Conservation (phyloP, 1,284 basidiomycete genomes). For the Cryptococcus sp. region DNA sequence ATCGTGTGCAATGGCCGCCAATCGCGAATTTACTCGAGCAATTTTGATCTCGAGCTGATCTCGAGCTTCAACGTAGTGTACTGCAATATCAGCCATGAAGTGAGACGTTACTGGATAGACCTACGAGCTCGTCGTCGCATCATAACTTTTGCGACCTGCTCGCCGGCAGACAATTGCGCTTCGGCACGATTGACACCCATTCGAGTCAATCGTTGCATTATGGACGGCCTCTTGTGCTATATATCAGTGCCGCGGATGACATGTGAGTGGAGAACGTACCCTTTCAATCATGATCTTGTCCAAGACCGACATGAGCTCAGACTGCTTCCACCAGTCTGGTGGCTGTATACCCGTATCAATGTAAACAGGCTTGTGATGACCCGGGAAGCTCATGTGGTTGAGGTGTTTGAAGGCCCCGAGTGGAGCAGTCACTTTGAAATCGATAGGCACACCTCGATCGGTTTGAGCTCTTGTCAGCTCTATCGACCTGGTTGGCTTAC, state of each 20-base stretch:
- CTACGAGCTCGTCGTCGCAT: slow-evolving; percentile 56
- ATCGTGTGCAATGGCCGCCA: slow-evolving; percentile 50
- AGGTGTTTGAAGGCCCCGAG: slow-evolving; percentile 59
- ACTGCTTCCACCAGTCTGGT: slow-evolving; percentile 90
- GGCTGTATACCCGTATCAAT: slow-evolving; percentile 62
- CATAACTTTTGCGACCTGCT: slow-evolving; percentile 75
- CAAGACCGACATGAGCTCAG: slow-evolving; percentile 80
- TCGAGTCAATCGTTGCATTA: slow-evolving; percentile 77
- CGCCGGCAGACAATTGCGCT: slow-evolving; percentile 68
- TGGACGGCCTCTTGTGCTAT: slow-evolving; percentile 79
- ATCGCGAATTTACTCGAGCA: slow-evolving; percentile 40
- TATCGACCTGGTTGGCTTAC: slow-evolving; percentile 10
- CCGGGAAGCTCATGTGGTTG: slow-evolving; percentile 30
- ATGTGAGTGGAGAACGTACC: slow-evolving; percentile 49
- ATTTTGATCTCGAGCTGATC: slow-evolving; percentile 86
- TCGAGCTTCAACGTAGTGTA: slow-evolving; percentile 83
- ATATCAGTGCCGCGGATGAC: background rate
- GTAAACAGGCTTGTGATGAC: slow-evolving; percentile 22
- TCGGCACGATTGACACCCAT: slow-evolving; percentile 62
- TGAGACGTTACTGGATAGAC: slow-evolving; percentile 8
- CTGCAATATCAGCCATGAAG: slow-evolving; percentile 10
- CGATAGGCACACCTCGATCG: slow-evolving; percentile 50
- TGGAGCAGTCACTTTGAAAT: slow-evolving; percentile 94
- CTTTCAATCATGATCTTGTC: slow-evolving; percentile 81
- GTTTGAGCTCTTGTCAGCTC: slow-evolving; percentile 5